Base-by-base conservation (phyloP, 2,329 filamentous ascomycete genomes). In the Aureobasidium leucospermi region DNA sequence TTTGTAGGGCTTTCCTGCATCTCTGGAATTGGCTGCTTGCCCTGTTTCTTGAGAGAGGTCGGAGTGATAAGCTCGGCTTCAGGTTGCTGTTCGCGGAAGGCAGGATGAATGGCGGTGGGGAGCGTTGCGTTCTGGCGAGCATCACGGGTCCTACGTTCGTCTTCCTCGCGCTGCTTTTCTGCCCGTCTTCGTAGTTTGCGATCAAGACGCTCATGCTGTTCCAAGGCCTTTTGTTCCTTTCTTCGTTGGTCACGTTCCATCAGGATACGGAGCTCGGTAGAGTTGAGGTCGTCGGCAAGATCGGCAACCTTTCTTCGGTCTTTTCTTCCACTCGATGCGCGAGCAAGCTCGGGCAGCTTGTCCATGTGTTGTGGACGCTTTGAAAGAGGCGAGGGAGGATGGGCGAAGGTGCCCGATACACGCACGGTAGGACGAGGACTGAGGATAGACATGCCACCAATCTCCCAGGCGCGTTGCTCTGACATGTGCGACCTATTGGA, bases 181-280 rank as follows among this genome's bases (percentile, higher is more conserved):
- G 85, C 85, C 63, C 83, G 80, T 55, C 83, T 80, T 42, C 85
- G 81, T 28, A 94, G 74, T 60, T 82, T 84, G 58, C 81, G 81
- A 64, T 88, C 84, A 28, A 86, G 74, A 63, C 81, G 84, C 63
- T 90, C 85, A 63, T 85, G 83, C 23, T 93, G 87, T 39, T 80
- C 80, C 60, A 82, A 78, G 57, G 81, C 83, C 73, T 89, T 92
- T 70, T 85, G 85, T 65, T 96, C 89, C 64, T 82, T 85, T 60
- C 94, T 83, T 67, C 92, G 84, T 65, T 86, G 81, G 68, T 99
- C 94, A 61, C 94, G 81, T 67, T 99, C 94, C 83, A 99, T 87
- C 32, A 97, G 79, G 69, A 96, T 89, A 61, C 93, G 83, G 41
- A 99, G 73, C 66, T 90, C 92, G 56, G 87, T 84, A 3, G 94